A percentile compares a stretch with the other conserved stretches of the same genome.
These are phyloP conservation scores for Paraphaeosphaeria minitans DNA, from an alignment of 2,329 filamentous ascomycete species.

Conservation along the genomic window DNA sequence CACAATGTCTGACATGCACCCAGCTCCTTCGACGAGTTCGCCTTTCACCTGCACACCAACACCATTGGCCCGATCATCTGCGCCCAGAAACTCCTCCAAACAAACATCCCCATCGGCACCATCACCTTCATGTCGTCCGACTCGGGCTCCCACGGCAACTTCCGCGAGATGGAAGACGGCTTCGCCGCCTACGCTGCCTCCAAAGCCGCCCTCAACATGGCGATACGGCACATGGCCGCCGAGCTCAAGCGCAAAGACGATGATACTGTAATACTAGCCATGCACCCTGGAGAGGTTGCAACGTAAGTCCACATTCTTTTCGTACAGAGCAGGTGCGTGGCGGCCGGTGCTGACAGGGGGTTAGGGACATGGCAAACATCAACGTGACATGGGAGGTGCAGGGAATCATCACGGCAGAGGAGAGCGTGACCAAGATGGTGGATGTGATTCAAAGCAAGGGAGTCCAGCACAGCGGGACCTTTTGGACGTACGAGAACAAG, in stretches of 20 bases:
- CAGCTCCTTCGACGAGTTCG: constrained; percentile 60
- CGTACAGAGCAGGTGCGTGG: no score
- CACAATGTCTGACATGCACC: not conserved
- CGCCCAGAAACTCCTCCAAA: constrained; percentile 58
- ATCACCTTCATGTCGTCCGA: constrained; percentile 63
- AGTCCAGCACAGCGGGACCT: constrained; percentile 58
- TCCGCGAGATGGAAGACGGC: constrained; percentile 62
- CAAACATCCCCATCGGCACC: constrained; percentile 54
- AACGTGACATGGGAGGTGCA: constrained; percentile 58
- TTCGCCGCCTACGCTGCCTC: constrained; percentile 63
- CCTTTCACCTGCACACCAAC: constrained; percentile 62
- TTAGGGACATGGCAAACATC: constrained; percentile 60
- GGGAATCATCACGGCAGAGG: constrained; percentile 56
- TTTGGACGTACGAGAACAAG: constrained; percentile 62
- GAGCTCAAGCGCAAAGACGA: constrained; percentile 59
- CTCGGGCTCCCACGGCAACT: constrained; percentile 58
- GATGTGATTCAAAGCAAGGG: constrained; percentile 57
- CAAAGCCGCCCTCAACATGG: constrained; percentile 63
- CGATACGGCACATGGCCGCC: constrained; percentile 60
- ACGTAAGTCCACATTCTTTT: constrained; percentile 45
- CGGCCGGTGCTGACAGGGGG: not conserved
- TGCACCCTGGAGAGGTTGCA: constrained; percentile 63
- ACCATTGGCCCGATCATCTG: constrained; percentile 64
- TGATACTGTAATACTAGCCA: constrained; percentile 57
- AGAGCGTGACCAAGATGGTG: constrained; percentile 58